Evolutionary conservation across 306 rosid species (phyloP).

Genomic region (Vigna mungo): DNA sequence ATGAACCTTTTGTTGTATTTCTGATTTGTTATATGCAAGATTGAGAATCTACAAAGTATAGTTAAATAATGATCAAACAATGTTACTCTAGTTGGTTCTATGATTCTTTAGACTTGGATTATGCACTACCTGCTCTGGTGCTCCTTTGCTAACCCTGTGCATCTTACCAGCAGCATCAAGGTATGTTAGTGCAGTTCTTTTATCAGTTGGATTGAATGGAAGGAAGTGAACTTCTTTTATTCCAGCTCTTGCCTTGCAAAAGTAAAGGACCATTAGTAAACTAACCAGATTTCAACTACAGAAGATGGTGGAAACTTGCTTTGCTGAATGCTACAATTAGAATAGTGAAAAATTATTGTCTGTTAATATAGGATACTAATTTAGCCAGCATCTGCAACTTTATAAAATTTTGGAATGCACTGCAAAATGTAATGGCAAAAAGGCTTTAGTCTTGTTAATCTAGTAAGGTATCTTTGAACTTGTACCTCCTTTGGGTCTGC

Average conservation of each 20-base stretch:
- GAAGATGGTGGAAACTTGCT: conserved; percentile 13
- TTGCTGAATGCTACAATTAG: conserved; percentile 4
- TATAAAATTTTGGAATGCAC: background rate
- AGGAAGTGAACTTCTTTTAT: conserved; percentile 80
- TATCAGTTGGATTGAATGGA: conserved; percentile 81
- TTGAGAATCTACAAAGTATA: conserved; percentile 60
- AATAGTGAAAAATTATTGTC: background rate
- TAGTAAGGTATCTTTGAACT: conserved; percentile 19
- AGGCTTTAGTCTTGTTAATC: background rate
- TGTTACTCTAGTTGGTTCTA: background rate
- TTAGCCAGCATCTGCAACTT: background rate
- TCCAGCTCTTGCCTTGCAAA: conserved; percentile 65
- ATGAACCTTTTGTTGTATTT: conserved; percentile 64
- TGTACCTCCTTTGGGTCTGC: conserved; percentile 78
- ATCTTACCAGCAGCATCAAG: conserved; percentile 61
- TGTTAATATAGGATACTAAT: background rate
- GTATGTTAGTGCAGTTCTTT: conserved; percentile 82
- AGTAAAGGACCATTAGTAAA: background rate
- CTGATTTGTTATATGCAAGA: conserved; percentile 66
- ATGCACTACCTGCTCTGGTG: conserved; percentile 75
- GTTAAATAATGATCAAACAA: background rate
- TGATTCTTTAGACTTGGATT: conserved; percentile 10
- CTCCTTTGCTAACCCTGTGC: conserved; percentile 85
- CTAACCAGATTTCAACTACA: conserved; percentile 8
- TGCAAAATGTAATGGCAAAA: background rate